These are phyloP conservation scores for Curvularia spicifera DNA, from an alignment of 2,329 filamentous ascomycete genomes.

Conservation along the genomic window DNA sequence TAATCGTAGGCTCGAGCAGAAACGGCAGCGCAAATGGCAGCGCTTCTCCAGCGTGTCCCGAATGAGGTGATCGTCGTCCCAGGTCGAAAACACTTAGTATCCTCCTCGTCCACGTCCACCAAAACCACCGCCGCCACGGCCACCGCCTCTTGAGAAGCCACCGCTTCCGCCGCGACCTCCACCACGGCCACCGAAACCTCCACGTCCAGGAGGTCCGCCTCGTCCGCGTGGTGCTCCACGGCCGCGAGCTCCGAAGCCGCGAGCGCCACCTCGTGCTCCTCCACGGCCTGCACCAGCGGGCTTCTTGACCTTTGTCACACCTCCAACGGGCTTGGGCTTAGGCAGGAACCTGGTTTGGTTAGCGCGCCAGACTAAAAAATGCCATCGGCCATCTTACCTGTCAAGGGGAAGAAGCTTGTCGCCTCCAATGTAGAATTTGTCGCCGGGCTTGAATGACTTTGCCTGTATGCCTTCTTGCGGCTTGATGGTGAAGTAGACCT, in stretches of 20 bases:
- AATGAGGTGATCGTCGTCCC: constrained; percentile 14
- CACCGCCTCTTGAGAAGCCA: constrained; percentile 47
- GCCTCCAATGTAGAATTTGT: constrained; percentile 94
- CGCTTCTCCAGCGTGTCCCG: constrained; percentile 18
- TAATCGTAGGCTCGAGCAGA: constrained; percentile 31
- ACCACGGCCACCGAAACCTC: constrained; percentile 45
- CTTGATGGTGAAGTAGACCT: constrained; percentile 98
- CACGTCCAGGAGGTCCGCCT: constrained; percentile 49
- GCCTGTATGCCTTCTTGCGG: constrained; percentile 95
- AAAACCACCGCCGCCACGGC: constrained; percentile 56
- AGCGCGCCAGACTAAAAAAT: constrained; percentile 19
- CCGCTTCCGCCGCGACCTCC: constrained; percentile 24
- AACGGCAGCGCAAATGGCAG: constrained; percentile 26
- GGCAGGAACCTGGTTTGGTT: constrained; percentile 74
- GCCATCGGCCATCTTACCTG: constrained; percentile 58
- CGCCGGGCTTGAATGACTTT: constrained; percentile 90
- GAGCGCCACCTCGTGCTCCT: constrained; percentile 54
- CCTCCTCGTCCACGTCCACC: constrained; percentile 41
- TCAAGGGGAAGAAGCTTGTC: constrained; percentile 96
- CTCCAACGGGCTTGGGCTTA: constrained; percentile 79
- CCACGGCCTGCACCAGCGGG: constrained; percentile 67
- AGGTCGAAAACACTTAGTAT: constrained; percentile 31
- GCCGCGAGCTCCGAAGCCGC: constrained; percentile 38
- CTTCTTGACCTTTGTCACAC: constrained; percentile 73
- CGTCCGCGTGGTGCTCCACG: constrained; percentile 62